Percentiles rank a stretch among this genome's conserved stretches.
phyloP scores from a whole-genome alignment of 2,329 filamentous ascomycete genomes.

The Alternaria viburni region DNA sequence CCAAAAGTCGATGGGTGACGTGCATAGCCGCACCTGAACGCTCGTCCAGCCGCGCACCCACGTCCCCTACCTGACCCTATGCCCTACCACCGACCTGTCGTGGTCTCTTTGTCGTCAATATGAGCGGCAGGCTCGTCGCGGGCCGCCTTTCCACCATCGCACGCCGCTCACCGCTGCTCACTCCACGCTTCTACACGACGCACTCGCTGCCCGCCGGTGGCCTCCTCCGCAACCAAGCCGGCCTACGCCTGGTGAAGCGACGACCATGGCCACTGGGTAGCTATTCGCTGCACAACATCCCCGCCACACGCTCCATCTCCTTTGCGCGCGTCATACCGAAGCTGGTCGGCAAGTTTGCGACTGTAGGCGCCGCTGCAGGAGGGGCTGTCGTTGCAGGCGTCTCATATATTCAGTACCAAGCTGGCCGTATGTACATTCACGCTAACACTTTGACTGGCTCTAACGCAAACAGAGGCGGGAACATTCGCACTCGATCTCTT shows the following conservation, averaged over 20 bases:
- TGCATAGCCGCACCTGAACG: conserved; percentile 18
- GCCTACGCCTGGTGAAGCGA: conserved; percentile 49
- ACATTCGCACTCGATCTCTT: conserved; percentile 80
- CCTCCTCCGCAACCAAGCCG: conserved; percentile 46
- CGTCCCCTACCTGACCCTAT: conserved; percentile 19
- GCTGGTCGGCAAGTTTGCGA: conserved; percentile 85
- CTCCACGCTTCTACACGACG: conserved; percentile 56
- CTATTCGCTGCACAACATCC: conserved; percentile 83
- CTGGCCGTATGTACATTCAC: conserved; percentile 80
- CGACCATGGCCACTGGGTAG: conserved; percentile 77
- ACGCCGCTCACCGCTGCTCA: conserved; percentile 68
- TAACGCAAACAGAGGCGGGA: conserved; percentile 72
- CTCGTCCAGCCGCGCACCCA: conserved; percentile 7
- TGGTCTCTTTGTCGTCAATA: conserved; percentile 43
- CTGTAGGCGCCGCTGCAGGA: conserved; percentile 89
- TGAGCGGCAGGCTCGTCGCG: conserved; percentile 78
- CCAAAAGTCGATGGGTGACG: conserved; percentile 23
- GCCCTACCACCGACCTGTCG: conserved; percentile 16
- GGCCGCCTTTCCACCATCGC: conserved; percentile 72
- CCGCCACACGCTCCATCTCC: conserved; percentile 68
- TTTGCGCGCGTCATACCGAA: conserved; percentile 77
- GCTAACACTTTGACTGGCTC: too few species aligned
- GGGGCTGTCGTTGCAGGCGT: conserved; percentile 84
- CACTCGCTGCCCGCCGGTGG: conserved; percentile 45
- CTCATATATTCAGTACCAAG: conserved; percentile 96